Conservation (phyloP, 805 yeast species). For the Teunomyces pallodes region DNA sequence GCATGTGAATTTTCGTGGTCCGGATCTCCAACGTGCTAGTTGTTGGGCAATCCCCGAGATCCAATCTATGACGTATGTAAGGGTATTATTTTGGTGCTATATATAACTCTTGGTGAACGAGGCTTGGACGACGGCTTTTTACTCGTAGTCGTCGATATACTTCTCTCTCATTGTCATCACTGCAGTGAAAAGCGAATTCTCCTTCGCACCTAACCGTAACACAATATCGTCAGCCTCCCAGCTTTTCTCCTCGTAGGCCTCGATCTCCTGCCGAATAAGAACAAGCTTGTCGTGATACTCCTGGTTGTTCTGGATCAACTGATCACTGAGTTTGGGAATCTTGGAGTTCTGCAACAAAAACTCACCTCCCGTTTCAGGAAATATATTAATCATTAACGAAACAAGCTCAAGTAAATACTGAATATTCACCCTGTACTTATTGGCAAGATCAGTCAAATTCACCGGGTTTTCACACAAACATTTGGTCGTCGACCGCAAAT, state of each 20-base stretch:
- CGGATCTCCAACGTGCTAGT: too few relatives aligned
- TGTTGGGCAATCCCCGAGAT: too few relatives aligned
- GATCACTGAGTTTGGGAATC: constrained; percentile 31
- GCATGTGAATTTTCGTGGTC: too few relatives aligned
- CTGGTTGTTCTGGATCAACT: constrained; percentile 18
- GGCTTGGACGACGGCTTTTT: not conserved
- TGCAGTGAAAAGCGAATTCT: constrained; percentile 20
- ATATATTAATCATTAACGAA: constrained; percentile 28
- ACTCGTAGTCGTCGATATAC: constrained; percentile 24
- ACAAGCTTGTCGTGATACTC: constrained; percentile 20
- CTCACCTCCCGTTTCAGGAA: constrained; percentile 31
- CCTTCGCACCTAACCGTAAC: constrained; percentile 22
- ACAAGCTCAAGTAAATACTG: constrained; percentile 24
- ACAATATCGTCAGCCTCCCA: constrained; percentile 42
- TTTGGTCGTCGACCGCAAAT: constrained; percentile 41
- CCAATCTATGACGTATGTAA: too few relatives aligned
- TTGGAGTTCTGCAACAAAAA: constrained; percentile 35
- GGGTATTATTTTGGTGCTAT: too few relatives aligned
- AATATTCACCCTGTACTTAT: constrained; percentile 15
- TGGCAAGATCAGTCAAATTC: constrained; percentile 32
- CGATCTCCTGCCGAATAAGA: constrained; percentile 22
- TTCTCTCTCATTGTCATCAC: constrained; percentile 25
- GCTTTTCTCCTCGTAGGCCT: constrained; percentile 32
- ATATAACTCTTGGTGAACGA: too few relatives aligned
- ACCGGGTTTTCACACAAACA: constrained; percentile 30